Evolutionary conservation across 176 grass and related monocot species (phyloP), one percentile per base, ranked within the genome.

Genomic region (Oryza nivara): DNA sequence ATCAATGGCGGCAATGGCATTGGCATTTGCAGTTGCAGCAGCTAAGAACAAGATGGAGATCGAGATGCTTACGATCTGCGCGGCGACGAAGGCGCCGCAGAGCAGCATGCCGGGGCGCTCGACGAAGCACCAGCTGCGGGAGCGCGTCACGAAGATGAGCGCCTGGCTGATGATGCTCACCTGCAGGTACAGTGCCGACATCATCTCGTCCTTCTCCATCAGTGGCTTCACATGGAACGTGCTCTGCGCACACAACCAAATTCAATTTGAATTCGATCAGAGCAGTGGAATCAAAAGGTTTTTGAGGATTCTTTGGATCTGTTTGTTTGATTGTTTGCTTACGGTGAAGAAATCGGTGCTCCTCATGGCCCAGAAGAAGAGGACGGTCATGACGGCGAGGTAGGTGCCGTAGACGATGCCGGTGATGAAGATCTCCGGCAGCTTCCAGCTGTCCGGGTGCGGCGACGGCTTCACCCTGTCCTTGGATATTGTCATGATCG

Each of bases 401-500:
- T 99, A 99, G 63, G 86, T 73, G 30, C 97, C 97, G 73, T 94
- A 91, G 3, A 99, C 97, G 76, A 99, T 56, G 12, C 97, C 97
- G 1, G 97, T 96, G 64, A 91, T 74, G 86, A 99, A 99, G 84
- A 99, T 96, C 88, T 99, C 97, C 7, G 83, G 81, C 22, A 99
- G 82, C 70, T 99, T 99, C 97, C 97, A 99, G 86, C 97, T 99
- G 68, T 99, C 97, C 7, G 97, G 97, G 68, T 86, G 75, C 14
- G 97, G 97, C 2, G 97, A 99, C 11, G 97, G 93, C 75, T 89
- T 96, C 73, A 99, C 93, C 22, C 93, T 75, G 85, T 99, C 97
- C 90, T 99, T 99, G 16, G 97, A 92, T 82, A 99, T 99, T 6
- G 97, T 96, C 97, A 96, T 99, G 76, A 99, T 99, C 26, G 97